Evolutionary conservation across 352 stramenopile genomes (phyloP), one percentile per base, ranked within the genome.

Genomic region (Phytophthora lateralis): DNA sequence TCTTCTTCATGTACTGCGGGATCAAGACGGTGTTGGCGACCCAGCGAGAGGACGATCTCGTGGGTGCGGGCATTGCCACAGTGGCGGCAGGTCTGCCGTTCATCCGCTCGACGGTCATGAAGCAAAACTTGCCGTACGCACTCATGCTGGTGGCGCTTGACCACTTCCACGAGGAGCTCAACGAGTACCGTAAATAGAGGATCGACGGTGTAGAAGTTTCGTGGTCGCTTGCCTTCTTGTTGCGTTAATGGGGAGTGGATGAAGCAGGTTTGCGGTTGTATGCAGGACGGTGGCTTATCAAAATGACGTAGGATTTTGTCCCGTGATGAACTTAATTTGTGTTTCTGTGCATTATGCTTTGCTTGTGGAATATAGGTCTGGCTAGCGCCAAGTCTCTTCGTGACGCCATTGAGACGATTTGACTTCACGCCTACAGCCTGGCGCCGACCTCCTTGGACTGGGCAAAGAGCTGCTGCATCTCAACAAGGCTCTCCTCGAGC

Each of bases 131-230:
- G 54, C 80, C 80, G 15, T 93, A 91, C 55, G 84, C 82, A 17
- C 51, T 88, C 37, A 90, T 93, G 76, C 73, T 93, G 51, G 71
- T 93, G 35, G 82, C 66, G 30, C 76, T 93, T 1, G 84, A 93
- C 49, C 80, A 91, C 46, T 93, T 93, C 52, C 84, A 93, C 57
- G 84, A 93, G 57, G 81, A 91, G 51, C 80, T 93, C 50, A 90
- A 74, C 53, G 73, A 82, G 14, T 73, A 63, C 41, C 84, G 81
- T 55, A 83, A 60, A 62, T 75, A 69, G 66, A 41, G 29, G 27
- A 61, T 20, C 24, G 29, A 27, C 18, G 14, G 1, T 21, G 32
- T 44, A 17, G 34, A 39, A 29, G 26, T 6, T 29, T n/a, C n/a
- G 26, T 29, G 26, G 26, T 29, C 6, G 26, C 26, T 30, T 30